These are phyloP conservation scores for Cardiospermum halicacabum DNA, from an alignment of 345 rosid genomes.

Conservation along the genomic window DNA sequence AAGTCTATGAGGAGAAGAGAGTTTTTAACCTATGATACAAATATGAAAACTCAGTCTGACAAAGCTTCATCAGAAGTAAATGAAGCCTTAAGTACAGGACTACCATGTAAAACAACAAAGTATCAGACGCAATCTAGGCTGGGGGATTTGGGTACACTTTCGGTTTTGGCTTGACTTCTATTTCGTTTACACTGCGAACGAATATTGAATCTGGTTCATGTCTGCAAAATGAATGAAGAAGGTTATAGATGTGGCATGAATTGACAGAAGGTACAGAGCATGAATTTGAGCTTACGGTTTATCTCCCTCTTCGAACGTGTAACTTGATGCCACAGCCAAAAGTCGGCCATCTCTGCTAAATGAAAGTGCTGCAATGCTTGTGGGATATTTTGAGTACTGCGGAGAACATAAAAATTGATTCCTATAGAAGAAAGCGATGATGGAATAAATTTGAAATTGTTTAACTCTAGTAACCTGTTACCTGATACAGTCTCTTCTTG, in stretches of 20 bases:
- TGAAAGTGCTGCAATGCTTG: constrained; percentile 87
- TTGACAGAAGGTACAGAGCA: not conserved
- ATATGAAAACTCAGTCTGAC: not conserved
- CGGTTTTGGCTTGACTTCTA: constrained; percentile 97
- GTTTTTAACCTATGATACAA: not conserved
- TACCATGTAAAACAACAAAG: not conserved
- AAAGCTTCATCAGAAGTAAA: constrained; percentile 6
- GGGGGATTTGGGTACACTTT: constrained; percentile 77
- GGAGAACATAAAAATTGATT: not conserved
- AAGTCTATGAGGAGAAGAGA: not conserved
- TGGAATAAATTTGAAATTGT: not conserved
- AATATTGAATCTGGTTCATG: constrained; percentile 91
- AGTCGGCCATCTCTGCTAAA: constrained; percentile 96
- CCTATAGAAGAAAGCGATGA: not conserved
- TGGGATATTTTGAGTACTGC: constrained; percentile 90
- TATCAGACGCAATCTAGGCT: constrained; percentile 24
- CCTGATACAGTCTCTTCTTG: constrained; percentile 99
- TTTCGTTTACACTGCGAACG: constrained; percentile 78
- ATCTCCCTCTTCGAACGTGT: constrained; percentile 95
- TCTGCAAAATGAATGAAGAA: constrained; percentile 38
- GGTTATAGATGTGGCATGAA: constrained; percentile 3
- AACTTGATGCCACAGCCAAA: constrained; percentile 95
- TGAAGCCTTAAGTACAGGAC: constrained; percentile 6
- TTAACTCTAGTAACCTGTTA: constrained; percentile 15
- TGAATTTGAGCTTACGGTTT: constrained; percentile 53